These are phyloP conservation scores for Prunus campanulata DNA, from an alignment of 306 rosid species.

Conservation along the genomic window DNA sequence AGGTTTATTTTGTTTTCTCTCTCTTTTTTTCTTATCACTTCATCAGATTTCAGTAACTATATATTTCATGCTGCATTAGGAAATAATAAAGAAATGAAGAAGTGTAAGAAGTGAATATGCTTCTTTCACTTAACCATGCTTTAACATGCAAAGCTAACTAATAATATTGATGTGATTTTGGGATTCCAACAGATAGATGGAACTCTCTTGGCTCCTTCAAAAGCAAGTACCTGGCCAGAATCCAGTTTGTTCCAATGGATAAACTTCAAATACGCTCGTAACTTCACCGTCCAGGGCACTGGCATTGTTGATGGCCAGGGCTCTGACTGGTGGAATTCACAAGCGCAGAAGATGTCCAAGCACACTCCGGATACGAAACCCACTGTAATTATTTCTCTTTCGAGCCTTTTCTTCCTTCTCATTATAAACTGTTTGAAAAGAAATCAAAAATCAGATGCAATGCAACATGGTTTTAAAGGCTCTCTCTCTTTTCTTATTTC, in stretches of 20 bases:
- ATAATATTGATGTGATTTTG: constrained; percentile 1
- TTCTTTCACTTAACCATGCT: neutral
- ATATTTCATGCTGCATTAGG: neutral
- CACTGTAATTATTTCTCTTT: constrained; percentile 49
- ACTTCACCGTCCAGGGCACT: constrained; percentile 75
- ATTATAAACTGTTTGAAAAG: too few species aligned
- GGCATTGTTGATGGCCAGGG: constrained; percentile 91
- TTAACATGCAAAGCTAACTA: neutral
- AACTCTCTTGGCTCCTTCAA: constrained; percentile 66
- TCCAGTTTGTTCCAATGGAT: constrained; percentile 79
- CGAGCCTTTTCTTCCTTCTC: too few species aligned
- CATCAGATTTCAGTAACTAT: neutral
- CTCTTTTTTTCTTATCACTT: neutral
- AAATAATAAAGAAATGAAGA: neutral
- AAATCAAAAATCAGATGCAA: too few species aligned
- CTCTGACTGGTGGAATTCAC: constrained; percentile 62
- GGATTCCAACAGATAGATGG: constrained; percentile 74
- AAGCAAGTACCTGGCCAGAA: constrained; percentile 68
- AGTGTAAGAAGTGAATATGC: neutral
- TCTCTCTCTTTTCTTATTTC: neutral
- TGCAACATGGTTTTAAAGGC: neutral
- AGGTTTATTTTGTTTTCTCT: constrained; percentile 32
- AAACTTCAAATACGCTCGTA: constrained; percentile 74
- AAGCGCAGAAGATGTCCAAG: constrained; percentile 53
- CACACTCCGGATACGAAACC: constrained; percentile 60